Conservation (phyloP, 2,329 filamentous ascomycete species). For the Aspergillus pseudotamarii region DNA sequence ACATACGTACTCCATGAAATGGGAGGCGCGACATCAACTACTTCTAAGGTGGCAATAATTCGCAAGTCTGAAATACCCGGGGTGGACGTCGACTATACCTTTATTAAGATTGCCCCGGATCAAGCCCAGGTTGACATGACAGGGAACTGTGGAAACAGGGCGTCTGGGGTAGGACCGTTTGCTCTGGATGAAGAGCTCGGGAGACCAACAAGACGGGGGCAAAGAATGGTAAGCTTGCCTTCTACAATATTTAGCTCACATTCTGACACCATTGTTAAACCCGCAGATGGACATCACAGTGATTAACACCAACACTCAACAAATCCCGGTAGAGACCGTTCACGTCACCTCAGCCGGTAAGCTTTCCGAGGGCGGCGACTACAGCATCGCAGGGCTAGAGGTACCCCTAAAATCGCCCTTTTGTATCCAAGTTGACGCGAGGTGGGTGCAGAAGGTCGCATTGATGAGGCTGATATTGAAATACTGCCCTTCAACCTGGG, state of each 20-base stretch:
- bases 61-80: slow-evolving; percentile 49
- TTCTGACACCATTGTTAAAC: background rate
- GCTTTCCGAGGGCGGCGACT: slow-evolving; percentile 52
- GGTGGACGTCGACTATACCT: slow-evolving; percentile 68
- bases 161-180: slow-evolving; percentile 64
- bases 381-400: slow-evolving; percentile 61
- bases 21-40: slow-evolving; percentile 66
- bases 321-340: slow-evolving; percentile 61
- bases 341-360: slow-evolving; percentile 50
- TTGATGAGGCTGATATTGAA: slow-evolving; percentile 22
- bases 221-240: slow-evolving; percentile 23
- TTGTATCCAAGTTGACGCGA: slow-evolving; percentile 37
- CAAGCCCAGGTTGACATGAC: slow-evolving; percentile 62
- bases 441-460: background rate
- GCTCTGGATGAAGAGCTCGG: slow-evolving; percentile 59
- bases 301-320: slow-evolving; percentile 69
- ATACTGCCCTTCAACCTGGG: slow-evolving; percentile 30
- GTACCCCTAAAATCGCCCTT: slow-evolving; percentile 64
- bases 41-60: slow-evolving; percentile 70
- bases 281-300: slow-evolving; percentile 57
- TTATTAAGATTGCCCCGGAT: slow-evolving; percentile 66
- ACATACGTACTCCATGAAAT: slow-evolving; percentile 63
- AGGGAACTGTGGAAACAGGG: slow-evolving; percentile 74
- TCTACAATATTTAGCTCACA: background rate
- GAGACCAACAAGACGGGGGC: slow-evolving; percentile 15